Evolutionary conservation across 306 rosid genomes (phyloP).

Genomic region (Acacia melanoxylon): DNA sequence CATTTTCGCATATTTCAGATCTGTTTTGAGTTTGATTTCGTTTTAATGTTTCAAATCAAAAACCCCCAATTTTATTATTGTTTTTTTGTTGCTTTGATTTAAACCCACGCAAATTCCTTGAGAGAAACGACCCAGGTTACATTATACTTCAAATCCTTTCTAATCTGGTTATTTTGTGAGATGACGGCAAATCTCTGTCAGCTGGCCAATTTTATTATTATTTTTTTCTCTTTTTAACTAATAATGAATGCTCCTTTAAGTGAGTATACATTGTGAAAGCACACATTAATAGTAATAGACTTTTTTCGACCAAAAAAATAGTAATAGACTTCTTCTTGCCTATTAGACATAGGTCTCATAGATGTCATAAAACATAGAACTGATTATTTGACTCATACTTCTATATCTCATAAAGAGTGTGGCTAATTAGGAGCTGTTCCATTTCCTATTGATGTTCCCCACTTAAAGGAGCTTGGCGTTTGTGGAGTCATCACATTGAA

Average conservation of each 20-base stretch:
- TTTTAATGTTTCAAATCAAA: too few species aligned
- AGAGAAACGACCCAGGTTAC: too few species aligned
- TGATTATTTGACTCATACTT: background rate
- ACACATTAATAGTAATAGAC: background rate
- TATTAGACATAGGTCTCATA: background rate
- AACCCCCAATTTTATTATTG: too few species aligned
- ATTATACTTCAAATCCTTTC: too few species aligned
- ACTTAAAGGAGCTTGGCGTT: conserved; percentile 82
- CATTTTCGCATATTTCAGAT: too few species aligned
- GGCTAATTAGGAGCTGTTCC: conserved; percentile 77
- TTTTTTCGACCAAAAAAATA: too few species aligned
- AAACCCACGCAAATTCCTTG: too few species aligned
- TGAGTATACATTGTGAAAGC: background rate
- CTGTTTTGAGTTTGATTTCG: too few species aligned
- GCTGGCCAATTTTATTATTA: conserved; percentile 34
- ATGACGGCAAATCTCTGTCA: too few species aligned
- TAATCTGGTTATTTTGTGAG: too few species aligned
- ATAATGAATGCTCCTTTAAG: background rate
- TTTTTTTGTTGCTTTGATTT: too few species aligned
- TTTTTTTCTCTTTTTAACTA: background rate
- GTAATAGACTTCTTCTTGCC: background rate
- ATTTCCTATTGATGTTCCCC: conserved; percentile 87
- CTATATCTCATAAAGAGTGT: background rate
- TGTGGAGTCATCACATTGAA: conserved; percentile 87
- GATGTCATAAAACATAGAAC: background rate